phyloP scores from a whole-genome alignment of 1,139 yeast species.

The Sugiyamaella novakii region DNA sequence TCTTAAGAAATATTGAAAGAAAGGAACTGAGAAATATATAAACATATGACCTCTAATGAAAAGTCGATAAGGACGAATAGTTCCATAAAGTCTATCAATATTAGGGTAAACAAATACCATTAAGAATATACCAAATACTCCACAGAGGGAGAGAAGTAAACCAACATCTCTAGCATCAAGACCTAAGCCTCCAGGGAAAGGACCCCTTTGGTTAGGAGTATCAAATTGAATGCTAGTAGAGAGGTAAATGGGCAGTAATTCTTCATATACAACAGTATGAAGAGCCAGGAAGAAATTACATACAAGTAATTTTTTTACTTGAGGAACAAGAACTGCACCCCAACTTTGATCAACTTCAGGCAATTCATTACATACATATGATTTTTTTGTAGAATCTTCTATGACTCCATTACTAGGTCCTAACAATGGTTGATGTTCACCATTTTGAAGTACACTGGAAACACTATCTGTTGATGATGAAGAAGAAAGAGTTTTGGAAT shows the following conservation, averaged over 20 bases:
- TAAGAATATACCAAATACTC: constrained; percentile 56
- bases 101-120: constrained; percentile 57
- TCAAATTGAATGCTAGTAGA: constrained; percentile 49
- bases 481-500: not conserved
- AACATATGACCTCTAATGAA: constrained; percentile 51
- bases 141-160: constrained; percentile 56
- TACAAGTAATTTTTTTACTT: constrained; percentile 25
- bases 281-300: constrained; percentile 44
- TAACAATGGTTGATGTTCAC: constrained; percentile 18
- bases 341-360: constrained; percentile 44
- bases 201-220: constrained; percentile 30
- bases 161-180: constrained; percentile 55
- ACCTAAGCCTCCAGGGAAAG: constrained; percentile 60
- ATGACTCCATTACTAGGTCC: constrained; percentile 12
- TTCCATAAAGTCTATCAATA: constrained; percentile 54
- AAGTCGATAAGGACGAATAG: constrained; percentile 50
- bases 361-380: constrained; percentile 5
- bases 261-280: constrained; percentile 58
- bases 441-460: constrained; percentile 10
- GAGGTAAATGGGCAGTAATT: constrained; percentile 61
- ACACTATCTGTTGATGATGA: constrained; percentile 7
- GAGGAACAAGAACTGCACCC: constrained; percentile 31
- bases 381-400: constrained; percentile 2
- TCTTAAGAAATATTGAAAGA: constrained; percentile 47
- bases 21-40: constrained; percentile 54